Conservation (phyloP, 257 asterid genomes). For the Avicennia marina region DNA sequence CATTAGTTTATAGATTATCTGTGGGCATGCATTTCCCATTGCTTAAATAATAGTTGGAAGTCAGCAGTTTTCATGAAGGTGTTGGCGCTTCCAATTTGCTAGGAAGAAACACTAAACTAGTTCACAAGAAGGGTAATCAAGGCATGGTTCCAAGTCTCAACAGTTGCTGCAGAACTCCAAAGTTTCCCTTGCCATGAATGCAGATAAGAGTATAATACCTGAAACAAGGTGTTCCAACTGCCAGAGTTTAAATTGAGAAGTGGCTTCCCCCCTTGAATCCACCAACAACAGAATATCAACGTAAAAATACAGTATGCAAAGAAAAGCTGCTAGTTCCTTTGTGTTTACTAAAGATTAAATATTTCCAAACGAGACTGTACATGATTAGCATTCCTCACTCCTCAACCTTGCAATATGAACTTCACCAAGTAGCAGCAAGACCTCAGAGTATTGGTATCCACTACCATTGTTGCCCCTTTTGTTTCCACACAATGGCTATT, state of each 20-base stretch:
- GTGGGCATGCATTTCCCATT: neutral
- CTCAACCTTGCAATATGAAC: neutral
- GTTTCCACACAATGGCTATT: neutral
- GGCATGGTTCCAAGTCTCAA: conserved; percentile 4
- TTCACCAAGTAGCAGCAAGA: neutral
- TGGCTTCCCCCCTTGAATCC: conserved; percentile 11
- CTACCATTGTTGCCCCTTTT: neutral
- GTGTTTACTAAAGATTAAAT: conserved; percentile 6
- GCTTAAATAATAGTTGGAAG: neutral
- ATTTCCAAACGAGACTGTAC: neutral
- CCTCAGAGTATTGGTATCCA: conserved; percentile 3
- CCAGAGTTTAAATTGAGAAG: conserved; percentile 1
- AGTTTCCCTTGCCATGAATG: no score
- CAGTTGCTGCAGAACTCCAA: neutral
- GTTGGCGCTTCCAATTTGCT: conserved; percentile 5
- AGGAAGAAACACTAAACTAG: neutral
- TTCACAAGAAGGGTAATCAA: neutral
- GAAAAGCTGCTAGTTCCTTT: neutral
- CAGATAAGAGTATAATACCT: conserved; percentile 9
- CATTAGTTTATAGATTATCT: neutral
- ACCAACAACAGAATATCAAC: neutral
- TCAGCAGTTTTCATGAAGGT: neutral
- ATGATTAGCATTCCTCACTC: neutral
- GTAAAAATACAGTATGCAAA: neutral
- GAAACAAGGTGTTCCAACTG: conserved; percentile 6